Percentiles rank a stretch among this genome's conserved stretches.
Conservation (phyloP, 2,329 filamentous ascomycete species). For the Xylariaceae sp. region DNA sequence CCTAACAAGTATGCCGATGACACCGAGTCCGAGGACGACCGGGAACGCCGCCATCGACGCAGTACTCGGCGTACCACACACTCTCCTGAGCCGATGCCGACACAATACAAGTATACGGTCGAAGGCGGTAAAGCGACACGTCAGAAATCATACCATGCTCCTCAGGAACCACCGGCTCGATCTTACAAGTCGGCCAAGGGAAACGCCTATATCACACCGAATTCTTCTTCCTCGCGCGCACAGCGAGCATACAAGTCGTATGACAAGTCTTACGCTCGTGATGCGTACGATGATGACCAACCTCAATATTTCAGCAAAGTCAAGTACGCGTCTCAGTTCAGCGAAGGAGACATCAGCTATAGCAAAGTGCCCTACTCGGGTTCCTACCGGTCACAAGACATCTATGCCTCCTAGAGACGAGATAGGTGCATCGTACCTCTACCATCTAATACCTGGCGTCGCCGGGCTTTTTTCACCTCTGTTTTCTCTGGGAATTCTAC, state of each 20-base stretch:
- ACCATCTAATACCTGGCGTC: constrained; percentile 16
- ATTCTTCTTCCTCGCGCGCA: constrained; percentile 21
- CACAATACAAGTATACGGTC: constrained; percentile 11
- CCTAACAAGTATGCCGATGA: constrained; percentile 14
- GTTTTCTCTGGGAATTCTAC: constrained; percentile 4
- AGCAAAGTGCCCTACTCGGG: constrained; percentile 15
- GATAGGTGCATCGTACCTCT: constrained; percentile 5
- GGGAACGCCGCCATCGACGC: constrained; percentile 22
- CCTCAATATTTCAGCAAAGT: constrained; percentile 17
- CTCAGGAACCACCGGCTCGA: constrained; percentile 10
- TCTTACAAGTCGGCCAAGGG: constrained; percentile 11
- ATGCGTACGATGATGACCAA: constrained; percentile 20
- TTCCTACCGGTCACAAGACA: constrained; percentile 9
- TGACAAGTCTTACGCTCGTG: constrained; percentile 14
- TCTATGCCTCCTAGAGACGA: constrained; percentile 7
- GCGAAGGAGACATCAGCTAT: constrained; percentile 12
- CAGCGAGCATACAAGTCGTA: constrained; percentile 10
- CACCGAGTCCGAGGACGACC: constrained; percentile 28
- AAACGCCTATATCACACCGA: constrained; percentile 16
- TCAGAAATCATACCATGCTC: constrained; percentile 14
- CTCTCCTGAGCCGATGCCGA: constrained; percentile 24
- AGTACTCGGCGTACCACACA: constrained; percentile 18
- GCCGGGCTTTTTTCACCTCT: not conserved
- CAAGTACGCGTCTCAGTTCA: constrained; percentile 16
- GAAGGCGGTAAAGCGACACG: constrained; percentile 15